A percentile compares a stretch with the other conserved stretches of the same genome.
These are phyloP conservation scores for Podosphaera leucotricha DNA, from an alignment of 2,329 filamentous ascomycete species.

Conservation along the genomic window DNA sequence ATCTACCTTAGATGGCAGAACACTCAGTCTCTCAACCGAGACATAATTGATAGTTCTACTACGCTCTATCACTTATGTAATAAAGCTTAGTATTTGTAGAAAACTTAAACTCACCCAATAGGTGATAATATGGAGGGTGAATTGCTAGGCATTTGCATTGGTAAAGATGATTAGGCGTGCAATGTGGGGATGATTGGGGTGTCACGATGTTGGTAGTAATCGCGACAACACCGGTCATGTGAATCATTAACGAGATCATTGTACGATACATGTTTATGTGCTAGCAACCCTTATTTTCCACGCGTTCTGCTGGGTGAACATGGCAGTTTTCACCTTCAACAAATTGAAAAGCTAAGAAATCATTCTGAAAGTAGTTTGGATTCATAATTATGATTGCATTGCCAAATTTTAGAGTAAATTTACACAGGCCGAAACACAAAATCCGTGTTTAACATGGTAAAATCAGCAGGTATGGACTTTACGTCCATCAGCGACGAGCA, in stretches of 20 bases:
- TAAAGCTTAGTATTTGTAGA: background rate
- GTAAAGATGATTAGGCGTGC: background rate
- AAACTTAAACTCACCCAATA: background rate
- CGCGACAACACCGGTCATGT: too few relatives aligned
- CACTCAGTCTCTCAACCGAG: constrained; percentile 2
- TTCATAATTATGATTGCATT: background rate
- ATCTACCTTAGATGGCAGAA: background rate
- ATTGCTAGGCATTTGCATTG: background rate
- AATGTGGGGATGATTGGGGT: too few relatives aligned
- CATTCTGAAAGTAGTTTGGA: too few relatives aligned
- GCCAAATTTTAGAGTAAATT: background rate
- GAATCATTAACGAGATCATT: too few relatives aligned
- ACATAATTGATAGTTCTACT: background rate
- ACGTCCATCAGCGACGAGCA: too few relatives aligned
- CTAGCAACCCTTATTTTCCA: too few relatives aligned
- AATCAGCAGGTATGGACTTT: background rate
- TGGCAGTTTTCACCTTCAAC: too few relatives aligned
- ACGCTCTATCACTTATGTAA: background rate
- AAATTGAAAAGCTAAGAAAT: too few relatives aligned
- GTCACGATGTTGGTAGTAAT: too few relatives aligned
- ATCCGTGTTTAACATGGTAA: background rate
- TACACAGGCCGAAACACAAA: background rate
- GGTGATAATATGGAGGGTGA: background rate
- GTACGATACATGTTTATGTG: too few relatives aligned
- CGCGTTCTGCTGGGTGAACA: too few relatives aligned